phyloP scores from a whole-genome alignment of 106 monocot species.

The Dendrobium officinale region DNA sequence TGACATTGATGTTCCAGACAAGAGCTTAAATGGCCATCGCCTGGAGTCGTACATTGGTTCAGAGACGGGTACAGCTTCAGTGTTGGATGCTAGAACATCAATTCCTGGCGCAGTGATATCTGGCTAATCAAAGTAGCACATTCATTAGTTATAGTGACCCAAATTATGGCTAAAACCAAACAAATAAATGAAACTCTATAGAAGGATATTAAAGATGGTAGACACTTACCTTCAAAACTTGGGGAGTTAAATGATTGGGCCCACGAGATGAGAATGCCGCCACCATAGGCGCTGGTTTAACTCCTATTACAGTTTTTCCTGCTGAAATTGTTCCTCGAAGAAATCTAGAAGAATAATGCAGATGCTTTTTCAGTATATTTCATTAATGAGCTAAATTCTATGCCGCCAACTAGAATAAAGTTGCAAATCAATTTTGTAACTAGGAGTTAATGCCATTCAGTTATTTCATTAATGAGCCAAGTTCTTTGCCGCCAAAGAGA shows the following conservation, averaged over 20 bases:
- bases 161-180: too few relatives aligned
- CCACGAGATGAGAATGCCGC: conserved; percentile 65
- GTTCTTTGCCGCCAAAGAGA: too few relatives aligned
- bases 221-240: conserved; percentile 51
- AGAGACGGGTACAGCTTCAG: conserved; percentile 47
- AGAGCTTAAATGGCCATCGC: conserved; percentile 55
- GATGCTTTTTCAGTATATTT: too few relatives aligned
- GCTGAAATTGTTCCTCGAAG: conserved; percentile 30
- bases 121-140: conserved; percentile 30
- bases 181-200: too few relatives aligned
- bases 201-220: neutral
- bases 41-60: conserved; percentile 55
- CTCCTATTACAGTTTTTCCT: conserved; percentile 13
- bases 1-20: conserved; percentile 91
- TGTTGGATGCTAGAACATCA: conserved; percentile 83
- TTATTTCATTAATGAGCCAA: too few relatives aligned
- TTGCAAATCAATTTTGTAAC: too few relatives aligned
- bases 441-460: too few relatives aligned
- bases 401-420: too few relatives aligned
- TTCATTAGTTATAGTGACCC: too few relatives aligned
- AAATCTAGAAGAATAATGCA: conserved; percentile 11
- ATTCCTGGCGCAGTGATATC: conserved; percentile 78
- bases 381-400: too few relatives aligned
- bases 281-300: conserved; percentile 44
- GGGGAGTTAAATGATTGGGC: conserved; percentile 33